Conservation (phyloP, 2,329 filamentous ascomycete species). For the Rhinocladiella similis region DNA sequence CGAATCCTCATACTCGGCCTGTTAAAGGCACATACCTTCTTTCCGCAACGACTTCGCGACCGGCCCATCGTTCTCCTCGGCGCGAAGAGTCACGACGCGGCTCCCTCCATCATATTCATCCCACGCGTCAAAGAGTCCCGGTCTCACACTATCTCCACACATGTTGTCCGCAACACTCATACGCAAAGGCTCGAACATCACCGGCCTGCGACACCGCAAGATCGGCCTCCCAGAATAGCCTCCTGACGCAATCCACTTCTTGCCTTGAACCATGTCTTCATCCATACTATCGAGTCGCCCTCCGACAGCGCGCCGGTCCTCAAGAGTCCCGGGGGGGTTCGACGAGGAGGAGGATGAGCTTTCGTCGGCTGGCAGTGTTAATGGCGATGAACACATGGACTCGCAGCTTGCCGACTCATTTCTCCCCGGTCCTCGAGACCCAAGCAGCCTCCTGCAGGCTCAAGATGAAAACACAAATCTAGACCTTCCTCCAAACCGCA, state of each 20-base stretch:
- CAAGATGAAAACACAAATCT: conserved; percentile 19
- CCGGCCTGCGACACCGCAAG: conserved; percentile 14
- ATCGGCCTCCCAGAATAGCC: background rate
- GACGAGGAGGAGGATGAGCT: conserved; percentile 33
- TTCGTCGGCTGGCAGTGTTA: conserved; percentile 17
- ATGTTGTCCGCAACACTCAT: conserved; percentile 19
- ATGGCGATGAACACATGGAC: conserved; percentile 19
- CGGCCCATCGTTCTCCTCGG: background rate
- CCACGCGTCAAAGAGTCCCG: conserved; percentile 3
- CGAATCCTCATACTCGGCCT: too few relatives aligned
- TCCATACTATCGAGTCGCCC: conserved; percentile 17
- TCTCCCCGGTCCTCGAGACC: conserved; percentile 19
- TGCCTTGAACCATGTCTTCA: conserved; percentile 20
- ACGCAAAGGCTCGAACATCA: conserved; percentile 15
- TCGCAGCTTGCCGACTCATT: conserved; percentile 17
- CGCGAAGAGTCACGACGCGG: conserved; percentile 8
- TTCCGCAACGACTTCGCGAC: background rate
- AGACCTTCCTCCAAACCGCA: conserved; percentile 31
- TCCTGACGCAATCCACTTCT: background rate
- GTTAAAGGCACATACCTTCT: too few relatives aligned
- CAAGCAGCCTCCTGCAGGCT: conserved; percentile 26
- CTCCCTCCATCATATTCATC: conserved; percentile 5
- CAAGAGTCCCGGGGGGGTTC: conserved; percentile 37
- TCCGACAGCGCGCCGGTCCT: conserved; percentile 23
- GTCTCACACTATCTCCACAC: conserved; percentile 4